Conservation (phyloP, 2,329 filamentous ascomycete genomes). For the Colletotrichum salicis region DNA sequence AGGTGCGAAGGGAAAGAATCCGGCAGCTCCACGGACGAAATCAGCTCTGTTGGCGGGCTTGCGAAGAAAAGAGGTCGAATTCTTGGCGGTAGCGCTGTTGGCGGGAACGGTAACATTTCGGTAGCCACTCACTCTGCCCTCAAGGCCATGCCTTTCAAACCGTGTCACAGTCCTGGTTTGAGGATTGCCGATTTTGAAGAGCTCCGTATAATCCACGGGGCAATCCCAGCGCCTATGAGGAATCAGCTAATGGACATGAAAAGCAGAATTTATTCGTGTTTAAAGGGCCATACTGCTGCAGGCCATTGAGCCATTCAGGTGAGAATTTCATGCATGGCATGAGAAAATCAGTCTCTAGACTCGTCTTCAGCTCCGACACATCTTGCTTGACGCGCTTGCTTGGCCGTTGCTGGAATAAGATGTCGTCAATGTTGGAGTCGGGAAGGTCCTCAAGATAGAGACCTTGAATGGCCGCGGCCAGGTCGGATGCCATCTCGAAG, state of each 20-base stretch:
- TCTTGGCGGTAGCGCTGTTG: conserved; percentile 90
- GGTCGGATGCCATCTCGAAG: conserved; percentile 30
- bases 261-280: neutral
- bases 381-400: conserved; percentile 60
- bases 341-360: conserved; percentile 81
- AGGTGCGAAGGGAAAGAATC: conserved; percentile 93
- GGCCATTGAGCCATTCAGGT: conserved; percentile 83
- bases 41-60: conserved; percentile 89
- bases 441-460: conserved; percentile 27
- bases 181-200: conserved; percentile 88
- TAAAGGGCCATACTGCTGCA: conserved; percentile 74
- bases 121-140: conserved; percentile 93
- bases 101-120: conserved; percentile 93
- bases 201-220: conserved; percentile 80
- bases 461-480: conserved; percentile 30
- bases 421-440: conserved; percentile 60
- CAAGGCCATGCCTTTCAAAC: conserved; percentile 89
- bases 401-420: conserved; percentile 61
- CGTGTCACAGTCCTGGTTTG: conserved; percentile 95
- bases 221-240: conserved; percentile 75
- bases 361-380: conserved; percentile 72
- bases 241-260: neutral
- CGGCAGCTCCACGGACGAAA: conserved; percentile 91
- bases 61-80: conserved; percentile 87
- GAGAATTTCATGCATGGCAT: conserved; percentile 84